Base-by-base conservation (phyloP, 495 filamentous ascomycete species). In the Aspergillus olivimuriae region DNA sequence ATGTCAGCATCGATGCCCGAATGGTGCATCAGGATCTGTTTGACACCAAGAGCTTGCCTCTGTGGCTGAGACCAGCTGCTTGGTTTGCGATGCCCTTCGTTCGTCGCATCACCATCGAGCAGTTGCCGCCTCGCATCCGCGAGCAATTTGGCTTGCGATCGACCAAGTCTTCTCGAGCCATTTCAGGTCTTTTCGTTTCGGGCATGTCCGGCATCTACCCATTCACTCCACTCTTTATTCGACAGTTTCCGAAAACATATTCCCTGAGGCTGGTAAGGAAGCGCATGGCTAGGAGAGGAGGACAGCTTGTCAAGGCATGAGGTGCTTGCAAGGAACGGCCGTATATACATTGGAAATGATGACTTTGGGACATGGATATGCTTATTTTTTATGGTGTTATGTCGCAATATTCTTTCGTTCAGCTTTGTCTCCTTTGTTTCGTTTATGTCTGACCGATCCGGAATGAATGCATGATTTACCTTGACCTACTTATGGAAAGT, bases 1-100 rank as follows among this genome's bases (percentile, higher is more conserved):
- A 56, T 2, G 51, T 67, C 32, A 60, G 50, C n/a, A 30, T 53
- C 9, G 33, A 66, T 41, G 65, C 65, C 3, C 50, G 41, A 19
- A 44, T 47, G 12, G 60, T 69, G 15, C 55, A 50, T 16, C 9
- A 17, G 0, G 62, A 62, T 35, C 39, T 69, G 36, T 39, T 39
- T 39, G 4, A 39, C 12, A 15, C 15, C 11, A 22, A 22, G 36
- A 21, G 36, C 16, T 21, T 39, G 15, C 36, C 36, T 4, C 46
- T 67, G 2, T 54, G 44, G 14, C 22, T 34, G 15, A 17, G 33
- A 15, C 42, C 42, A 6, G 20, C 33, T 23, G 35, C 61, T 21
- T 53, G 53, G 2, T 33, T 40, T 16, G 23, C 48, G 16, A 42
- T 62, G 31, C 58, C 56, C 3, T 16, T 60, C 2, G 43, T 60